Percentiles rank a stretch among this genome's conserved stretches.
These are phyloP conservation scores for Iodosphaeria phyllophila DNA, from an alignment of 2,329 filamentous ascomycete species.

Conservation along the genomic window DNA sequence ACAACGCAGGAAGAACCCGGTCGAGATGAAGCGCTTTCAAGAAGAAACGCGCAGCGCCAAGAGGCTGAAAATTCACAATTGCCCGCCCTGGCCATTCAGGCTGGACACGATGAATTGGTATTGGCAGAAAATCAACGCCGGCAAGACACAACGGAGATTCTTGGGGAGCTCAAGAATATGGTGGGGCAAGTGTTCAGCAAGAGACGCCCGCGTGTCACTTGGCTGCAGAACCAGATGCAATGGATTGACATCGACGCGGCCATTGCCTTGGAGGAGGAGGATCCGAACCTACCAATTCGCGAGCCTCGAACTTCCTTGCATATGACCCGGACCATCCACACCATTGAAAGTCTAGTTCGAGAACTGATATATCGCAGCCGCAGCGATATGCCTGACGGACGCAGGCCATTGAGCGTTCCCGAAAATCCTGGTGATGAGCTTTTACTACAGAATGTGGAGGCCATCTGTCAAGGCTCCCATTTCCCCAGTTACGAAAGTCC, in stretches of 20 bases:
- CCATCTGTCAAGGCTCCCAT: constrained; percentile 3
- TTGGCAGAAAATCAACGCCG: too few species aligned
- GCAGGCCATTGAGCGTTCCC: background rate
- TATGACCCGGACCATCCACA: constrained; percentile 1
- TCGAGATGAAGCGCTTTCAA: too few species aligned
- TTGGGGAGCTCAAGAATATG: too few species aligned
- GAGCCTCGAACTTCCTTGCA: constrained; percentile 7
- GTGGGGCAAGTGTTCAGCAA: constrained; percentile 6
- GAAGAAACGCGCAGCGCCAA: too few species aligned
- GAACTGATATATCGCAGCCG: constrained; percentile 2
- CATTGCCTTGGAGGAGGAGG: constrained; percentile 8
- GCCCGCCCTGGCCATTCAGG: too few species aligned
- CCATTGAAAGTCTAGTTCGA: constrained; percentile 3
- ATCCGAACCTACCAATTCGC: constrained; percentile 4
- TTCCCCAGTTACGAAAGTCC: constrained; percentile 10
- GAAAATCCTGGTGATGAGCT: constrained; percentile 2
- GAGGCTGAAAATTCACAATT: too few species aligned
- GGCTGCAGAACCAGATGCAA: constrained; percentile 8
- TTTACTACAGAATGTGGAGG: constrained; percentile 6
- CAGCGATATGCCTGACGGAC: background rate
- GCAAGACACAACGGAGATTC: too few species aligned
- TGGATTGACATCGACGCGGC: constrained; percentile 11
- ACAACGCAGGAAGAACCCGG: too few species aligned
- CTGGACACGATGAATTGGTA: too few species aligned
- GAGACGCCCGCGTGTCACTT: constrained; percentile 5